Evolutionary conservation across 2,329 filamentous ascomycete species (phyloP), one percentile per base, ranked within the genome.

Genomic region (Magnaporthales sp.): DNA sequence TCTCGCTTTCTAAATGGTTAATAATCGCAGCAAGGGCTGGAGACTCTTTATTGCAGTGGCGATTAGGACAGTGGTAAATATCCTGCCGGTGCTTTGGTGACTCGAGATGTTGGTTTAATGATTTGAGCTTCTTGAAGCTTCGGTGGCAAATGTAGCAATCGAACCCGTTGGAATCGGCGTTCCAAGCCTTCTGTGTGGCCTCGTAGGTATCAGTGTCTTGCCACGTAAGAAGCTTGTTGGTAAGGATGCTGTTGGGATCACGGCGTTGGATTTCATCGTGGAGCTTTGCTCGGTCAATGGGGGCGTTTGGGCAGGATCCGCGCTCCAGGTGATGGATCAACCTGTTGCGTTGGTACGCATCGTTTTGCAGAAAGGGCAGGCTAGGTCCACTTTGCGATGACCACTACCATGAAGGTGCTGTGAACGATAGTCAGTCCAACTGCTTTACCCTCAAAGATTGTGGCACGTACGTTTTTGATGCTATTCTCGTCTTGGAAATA

Each of bases 241-340:
- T 82, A 65, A 89, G 80, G 31, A 79, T 2, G 15, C 83, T 80
- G 5, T 76, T 54, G 0, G 79, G 77, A 67, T 89, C 86, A 1
- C 77, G 76, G 15, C 71, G 67, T 2, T 79, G 78, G 8, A 88
- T 74, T 11, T 79, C 72, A 0, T 72, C 68, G 72, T 83, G 82
- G 4, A 89, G 77, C 3, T 69, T 73, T 11, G 84, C 79, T 10
- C 83, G 81, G 71, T 83, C 80, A 1, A 87, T 60, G 0, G 72
- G 75, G 0, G 83, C 82, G 0, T 73, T 73, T 0, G 79, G 79
- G 65, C 87, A 90, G 0, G 77, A 74, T n/a, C 82, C 82, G 0
- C 71, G 74, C 69, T 90, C 87, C 0, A 89, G 74, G 68, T 90
- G 85, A 71, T 86, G 78, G 0, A 77, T 72, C 4, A 89, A 69